Percentiles rank a stretch among this genome's conserved stretches.
Conservation (phyloP, 331 rosid species). For the Pyrus hybrid region DNA sequence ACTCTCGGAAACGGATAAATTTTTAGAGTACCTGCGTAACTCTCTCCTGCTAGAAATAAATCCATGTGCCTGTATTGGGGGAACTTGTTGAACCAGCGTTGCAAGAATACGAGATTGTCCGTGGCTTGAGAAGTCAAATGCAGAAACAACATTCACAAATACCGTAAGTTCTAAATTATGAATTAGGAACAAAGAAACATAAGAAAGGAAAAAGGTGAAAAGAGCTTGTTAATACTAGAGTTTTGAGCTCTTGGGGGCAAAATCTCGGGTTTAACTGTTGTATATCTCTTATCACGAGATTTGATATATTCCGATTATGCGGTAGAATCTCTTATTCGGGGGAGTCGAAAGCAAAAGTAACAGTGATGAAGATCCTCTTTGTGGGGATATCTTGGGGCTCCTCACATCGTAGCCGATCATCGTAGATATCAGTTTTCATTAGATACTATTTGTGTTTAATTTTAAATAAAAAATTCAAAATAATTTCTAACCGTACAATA, state of each 20-base stretch:
- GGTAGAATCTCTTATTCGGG: too few species aligned
- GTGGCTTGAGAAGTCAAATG: slow-evolving; percentile 46
- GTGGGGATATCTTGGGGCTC: too few species aligned
- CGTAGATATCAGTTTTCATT: too few species aligned
- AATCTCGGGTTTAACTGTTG: too few species aligned
- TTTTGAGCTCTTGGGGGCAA: neutral
- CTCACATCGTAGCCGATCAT: too few species aligned
- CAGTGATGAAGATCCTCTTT: too few species aligned
- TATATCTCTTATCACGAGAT: neutral
- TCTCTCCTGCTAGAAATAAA: slow-evolving; percentile 73
- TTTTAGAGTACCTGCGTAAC: slow-evolving; percentile 58
- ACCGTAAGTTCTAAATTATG: slow-evolving; percentile 2
- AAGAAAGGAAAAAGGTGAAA: neutral
- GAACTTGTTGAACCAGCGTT: slow-evolving; percentile 59
- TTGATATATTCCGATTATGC: too few species aligned
- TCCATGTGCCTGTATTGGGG: slow-evolving; percentile 47
- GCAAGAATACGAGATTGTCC: slow-evolving; percentile 63
- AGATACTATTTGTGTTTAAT: too few species aligned
- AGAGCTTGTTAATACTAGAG: neutral
- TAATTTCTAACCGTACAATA: too few species aligned
- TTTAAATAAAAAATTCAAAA: too few species aligned
- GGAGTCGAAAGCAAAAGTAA: too few species aligned
- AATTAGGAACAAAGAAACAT: neutral
- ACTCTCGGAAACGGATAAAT: neutral
- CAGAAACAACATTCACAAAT: neutral